Percentiles rank a stretch among this genome's conserved stretches.
phyloP scores from a whole-genome alignment of 495 filamentous ascomycete genomes.

The Xylaria intraflava region DNA sequence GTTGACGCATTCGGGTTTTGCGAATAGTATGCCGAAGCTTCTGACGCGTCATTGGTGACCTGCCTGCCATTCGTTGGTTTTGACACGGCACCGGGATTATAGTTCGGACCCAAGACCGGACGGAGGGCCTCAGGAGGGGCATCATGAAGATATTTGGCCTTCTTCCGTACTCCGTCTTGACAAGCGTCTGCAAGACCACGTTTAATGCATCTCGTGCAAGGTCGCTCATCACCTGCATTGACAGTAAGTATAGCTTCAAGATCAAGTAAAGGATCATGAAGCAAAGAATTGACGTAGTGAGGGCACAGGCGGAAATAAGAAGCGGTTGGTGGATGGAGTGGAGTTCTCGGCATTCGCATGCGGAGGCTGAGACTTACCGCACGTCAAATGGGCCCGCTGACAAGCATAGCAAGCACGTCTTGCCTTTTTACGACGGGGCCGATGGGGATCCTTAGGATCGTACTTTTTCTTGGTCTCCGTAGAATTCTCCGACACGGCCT shows the following conservation, averaged over 20 bases:
- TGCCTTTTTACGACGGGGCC: constrained; percentile 92
- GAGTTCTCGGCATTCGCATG: constrained; percentile 13
- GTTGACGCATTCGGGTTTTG: constrained; percentile 21
- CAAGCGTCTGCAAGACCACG: constrained; percentile 82
- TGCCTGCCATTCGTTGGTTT: constrained; percentile 29
- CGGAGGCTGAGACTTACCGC: constrained; percentile 63
- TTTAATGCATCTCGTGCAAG: constrained; percentile 90
- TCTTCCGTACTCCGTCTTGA: constrained; percentile 94
- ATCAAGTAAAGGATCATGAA: not conserved
- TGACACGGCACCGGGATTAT: constrained; percentile 38
- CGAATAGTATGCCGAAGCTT: constrained; percentile 25
- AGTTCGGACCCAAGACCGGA: constrained; percentile 50
- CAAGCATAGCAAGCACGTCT: constrained; percentile 92
- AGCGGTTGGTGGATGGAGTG: constrained; percentile 8
- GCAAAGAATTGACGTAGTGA: constrained; percentile 8
- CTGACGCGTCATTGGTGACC: constrained; percentile 19
- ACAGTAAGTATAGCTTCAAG: constrained; percentile 12
- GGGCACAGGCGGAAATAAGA: not conserved
- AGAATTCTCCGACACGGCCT: constrained; percentile 34
- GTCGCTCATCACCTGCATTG: constrained; percentile 61
- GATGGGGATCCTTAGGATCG: constrained; percentile 75
- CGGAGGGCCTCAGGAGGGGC: constrained; percentile 67
- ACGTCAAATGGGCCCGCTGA: constrained; percentile 94
- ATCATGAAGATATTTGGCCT: constrained; percentile 98
- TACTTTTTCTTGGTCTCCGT: constrained; percentile 53